Conservation (phyloP, 257 asterid genomes). For the Solanum ossicruentum region DNA sequence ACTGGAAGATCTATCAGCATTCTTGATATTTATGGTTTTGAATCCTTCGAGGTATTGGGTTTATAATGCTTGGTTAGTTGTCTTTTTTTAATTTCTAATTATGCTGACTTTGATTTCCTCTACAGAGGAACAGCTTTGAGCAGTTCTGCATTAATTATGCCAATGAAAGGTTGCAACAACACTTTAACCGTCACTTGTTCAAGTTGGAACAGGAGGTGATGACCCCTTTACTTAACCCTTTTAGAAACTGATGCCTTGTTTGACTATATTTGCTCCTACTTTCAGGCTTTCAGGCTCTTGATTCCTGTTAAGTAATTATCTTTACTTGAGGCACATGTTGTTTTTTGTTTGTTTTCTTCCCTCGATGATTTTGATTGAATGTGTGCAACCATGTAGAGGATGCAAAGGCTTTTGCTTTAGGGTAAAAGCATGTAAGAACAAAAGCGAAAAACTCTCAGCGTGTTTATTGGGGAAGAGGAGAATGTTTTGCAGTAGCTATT, state of each 20-base stretch:
- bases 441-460: not conserved
- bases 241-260: not conserved
- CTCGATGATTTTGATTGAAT: not conserved
- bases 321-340: not conserved
- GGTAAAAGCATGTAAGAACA: not conserved
- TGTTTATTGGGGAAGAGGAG: not conserved
- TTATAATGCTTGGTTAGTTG: not conserved
- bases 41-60: conserved; percentile 76
- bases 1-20: conserved; percentile 97
- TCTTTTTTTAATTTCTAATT: not conserved
- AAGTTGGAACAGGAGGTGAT: conserved; percentile 97
- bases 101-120: conserved; percentile 1
- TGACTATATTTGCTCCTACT: not conserved
- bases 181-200: conserved; percentile 94
- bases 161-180: conserved; percentile 94
- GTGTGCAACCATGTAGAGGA: not conserved
- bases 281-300: not conserved
- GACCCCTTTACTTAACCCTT: not conserved
- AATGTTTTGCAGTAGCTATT: not conserved
- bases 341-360: not conserved
- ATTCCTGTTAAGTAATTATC: not conserved
- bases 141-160: conserved; percentile 98
- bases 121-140: conserved; percentile 92
- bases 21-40: conserved; percentile 97
- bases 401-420: not conserved